Percentiles rank a stretch among this genome's conserved stretches.
phyloP scores from a whole-genome alignment of 441 rosid genomes.

The Hura crepitans region DNA sequence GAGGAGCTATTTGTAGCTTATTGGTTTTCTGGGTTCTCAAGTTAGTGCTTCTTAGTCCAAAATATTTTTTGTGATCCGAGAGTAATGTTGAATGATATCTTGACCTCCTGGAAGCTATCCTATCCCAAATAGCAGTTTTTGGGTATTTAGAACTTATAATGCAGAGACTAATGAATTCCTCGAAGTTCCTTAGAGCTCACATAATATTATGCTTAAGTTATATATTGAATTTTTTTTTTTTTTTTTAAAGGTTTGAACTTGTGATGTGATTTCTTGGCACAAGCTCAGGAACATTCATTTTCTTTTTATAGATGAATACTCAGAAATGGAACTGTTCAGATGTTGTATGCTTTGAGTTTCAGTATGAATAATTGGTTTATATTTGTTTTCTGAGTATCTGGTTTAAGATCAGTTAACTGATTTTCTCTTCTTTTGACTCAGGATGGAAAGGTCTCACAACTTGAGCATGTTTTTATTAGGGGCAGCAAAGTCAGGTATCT shows the following conservation, averaged over 20 bases:
- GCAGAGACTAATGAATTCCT: background rate
- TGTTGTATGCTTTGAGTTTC: background rate
- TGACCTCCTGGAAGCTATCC: background rate
- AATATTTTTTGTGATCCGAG: background rate
- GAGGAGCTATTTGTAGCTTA: background rate
- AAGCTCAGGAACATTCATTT: background rate
- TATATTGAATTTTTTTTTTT: background rate
- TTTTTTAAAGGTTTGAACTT: conserved; percentile 1
- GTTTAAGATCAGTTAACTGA: background rate
- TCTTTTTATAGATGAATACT: background rate
- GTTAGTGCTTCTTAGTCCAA: background rate
- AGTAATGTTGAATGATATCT: background rate
- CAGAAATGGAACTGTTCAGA: background rate
- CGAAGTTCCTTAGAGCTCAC: background rate
- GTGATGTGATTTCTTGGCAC: background rate
- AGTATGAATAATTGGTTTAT: conserved; percentile 7
- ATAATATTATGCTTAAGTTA: background rate
- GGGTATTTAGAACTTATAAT: background rate
- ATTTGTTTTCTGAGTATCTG: background rate
- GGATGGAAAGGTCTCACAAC: conserved; percentile 97
- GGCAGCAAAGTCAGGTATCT: conserved; percentile 97
- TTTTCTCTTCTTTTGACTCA: conserved; percentile 23
- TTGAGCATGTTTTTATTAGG: conserved; percentile 94
- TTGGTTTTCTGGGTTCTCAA: background rate
- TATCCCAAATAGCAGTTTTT: background rate